Evolutionary conservation across 2,329 filamentous ascomycete genomes (phyloP), one percentile per base, ranked within the genome.

Genomic region (Sclerotinia minor): DNA sequence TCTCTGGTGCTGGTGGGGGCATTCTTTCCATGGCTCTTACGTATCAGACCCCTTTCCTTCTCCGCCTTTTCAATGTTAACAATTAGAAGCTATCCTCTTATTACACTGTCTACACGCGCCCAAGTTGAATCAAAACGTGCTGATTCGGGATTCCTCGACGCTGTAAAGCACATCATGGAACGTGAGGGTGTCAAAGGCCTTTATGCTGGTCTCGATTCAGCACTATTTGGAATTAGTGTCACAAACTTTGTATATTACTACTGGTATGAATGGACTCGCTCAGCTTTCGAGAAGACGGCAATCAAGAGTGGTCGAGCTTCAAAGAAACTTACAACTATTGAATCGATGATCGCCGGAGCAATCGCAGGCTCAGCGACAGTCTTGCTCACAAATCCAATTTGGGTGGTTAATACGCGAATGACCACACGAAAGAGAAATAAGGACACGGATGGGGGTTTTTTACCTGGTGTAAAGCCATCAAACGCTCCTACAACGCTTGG

Each of bases 231-330:
- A 79, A 98, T 99, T 83, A 95, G 91, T 79, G 89, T 99, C 74
- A 99, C 95, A 75, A 99, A 99, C 83, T 99, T 99, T 78, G 94
- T 99, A 59, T 99, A 99, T 85, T 99, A 99, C 83, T 99, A 98
- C 84, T 99, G 92, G 94, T 99, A 98, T 81, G 95, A 99, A 82
- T 99, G 92, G 92, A 95, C 93, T 71, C 89, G 94, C 69, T 85
- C 90, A 63, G 90, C 90, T 78, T 97, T 98, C 81, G 92, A 92
- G 78, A 84, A 85, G 72, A 91, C 92, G 13, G 92, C 93, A 57
- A 79, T 84, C 68, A 89, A 87, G 75, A 83, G 91, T 66, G 91
- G 91, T 45, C 88, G 92, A 71, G 85, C 88, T 68, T 88, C 86
- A 70, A 90, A 87, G 80, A 94, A 93, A 78, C 89, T 99, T 78